Evolutionary conservation across 1,139 yeast genomes (phyloP).

Genomic region (Hansenula lynferdii): DNA sequence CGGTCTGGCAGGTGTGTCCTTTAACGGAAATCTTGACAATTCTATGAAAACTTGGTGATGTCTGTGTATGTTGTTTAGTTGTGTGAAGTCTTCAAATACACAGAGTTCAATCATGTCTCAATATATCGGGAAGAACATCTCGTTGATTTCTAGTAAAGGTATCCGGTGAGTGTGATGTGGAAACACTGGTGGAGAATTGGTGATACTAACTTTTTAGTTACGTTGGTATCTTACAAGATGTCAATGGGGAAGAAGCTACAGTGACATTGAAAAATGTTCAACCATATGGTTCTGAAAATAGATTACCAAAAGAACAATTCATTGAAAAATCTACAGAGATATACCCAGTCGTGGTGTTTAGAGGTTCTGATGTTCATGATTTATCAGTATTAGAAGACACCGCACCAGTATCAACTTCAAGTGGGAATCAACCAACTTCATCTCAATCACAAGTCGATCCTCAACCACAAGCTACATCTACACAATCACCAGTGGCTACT

Average conservation of each 20-base stretch:
- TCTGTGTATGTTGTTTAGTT: no score
- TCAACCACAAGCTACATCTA: slow-evolving; percentile 21
- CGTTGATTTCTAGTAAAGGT: slow-evolving; percentile 83
- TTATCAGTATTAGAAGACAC: slow-evolving; percentile 73
- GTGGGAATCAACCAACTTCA: slow-evolving; percentile 26
- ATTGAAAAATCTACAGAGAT: slow-evolving; percentile 64
- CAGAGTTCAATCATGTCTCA: slow-evolving; percentile 57
- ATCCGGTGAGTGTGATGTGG: slow-evolving; percentile 41
- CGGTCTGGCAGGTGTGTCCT: no score
- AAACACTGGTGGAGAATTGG: no score
- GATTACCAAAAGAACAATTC: no score
- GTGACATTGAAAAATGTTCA: slow-evolving; percentile 81
- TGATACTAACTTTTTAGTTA: slow-evolving; percentile 39
- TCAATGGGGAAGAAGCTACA: slow-evolving; percentile 89
- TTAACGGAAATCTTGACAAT: no score
- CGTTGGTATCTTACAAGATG: slow-evolving; percentile 81
- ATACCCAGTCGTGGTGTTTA: slow-evolving; percentile 77
- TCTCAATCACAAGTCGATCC: no score
- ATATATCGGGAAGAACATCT: slow-evolving; percentile 88
- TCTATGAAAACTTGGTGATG: no score
- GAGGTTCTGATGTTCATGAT: slow-evolving; percentile 92
- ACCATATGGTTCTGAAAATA: slow-evolving; percentile 90
- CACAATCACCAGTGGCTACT: no score
- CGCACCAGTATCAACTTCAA: slow-evolving; percentile 36
- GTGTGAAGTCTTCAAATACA: no score